Evolutionary conservation across 805 yeast species (phyloP).

Genomic region (Myxozyma udenii): DNA sequence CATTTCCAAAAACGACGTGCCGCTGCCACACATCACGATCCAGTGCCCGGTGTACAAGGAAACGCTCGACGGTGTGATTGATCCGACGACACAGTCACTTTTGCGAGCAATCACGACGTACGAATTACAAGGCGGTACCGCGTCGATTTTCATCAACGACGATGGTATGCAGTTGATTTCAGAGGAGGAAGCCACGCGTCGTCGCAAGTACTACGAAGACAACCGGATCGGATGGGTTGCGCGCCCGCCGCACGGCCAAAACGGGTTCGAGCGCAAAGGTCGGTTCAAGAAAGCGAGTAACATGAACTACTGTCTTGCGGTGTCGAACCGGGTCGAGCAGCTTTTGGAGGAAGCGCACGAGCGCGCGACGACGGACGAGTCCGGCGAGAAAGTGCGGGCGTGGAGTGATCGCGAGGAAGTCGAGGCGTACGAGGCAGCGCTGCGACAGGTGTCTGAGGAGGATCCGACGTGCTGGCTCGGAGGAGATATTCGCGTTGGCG

Average conservation of each 20-base stretch:
- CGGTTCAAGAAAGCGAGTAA: constrained; percentile 22
- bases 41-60: constrained; percentile 22
- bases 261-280: constrained; percentile 14
- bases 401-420: constrained; percentile 13
- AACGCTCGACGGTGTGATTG: constrained; percentile 12
- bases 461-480: constrained; percentile 11
- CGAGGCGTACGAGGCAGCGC: constrained; percentile 5
- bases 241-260: constrained; percentile 16
- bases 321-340: constrained; percentile 12
- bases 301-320: constrained; percentile 14
- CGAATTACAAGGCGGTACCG: constrained; percentile 20
- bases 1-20: constrained; percentile 1
- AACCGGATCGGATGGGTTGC: constrained; percentile 19
- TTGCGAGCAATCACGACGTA: constrained; percentile 11
- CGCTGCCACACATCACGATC: constrained; percentile 19
- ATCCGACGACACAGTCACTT: constrained; percentile 16
- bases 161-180: constrained; percentile 20
- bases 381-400: constrained; percentile 1
- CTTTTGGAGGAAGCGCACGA: not conserved
- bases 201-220: constrained; percentile 9
- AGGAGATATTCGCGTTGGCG: constrained; percentile 19
- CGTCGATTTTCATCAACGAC: constrained; percentile 16
- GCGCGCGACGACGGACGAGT: not conserved
- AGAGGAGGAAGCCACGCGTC: constrained; percentile 4
- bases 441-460: constrained; percentile 1